Percentiles rank a stretch among this genome's conserved stretches.
Conservation (phyloP, 306 rosid species). For the Myrica gale region DNA sequence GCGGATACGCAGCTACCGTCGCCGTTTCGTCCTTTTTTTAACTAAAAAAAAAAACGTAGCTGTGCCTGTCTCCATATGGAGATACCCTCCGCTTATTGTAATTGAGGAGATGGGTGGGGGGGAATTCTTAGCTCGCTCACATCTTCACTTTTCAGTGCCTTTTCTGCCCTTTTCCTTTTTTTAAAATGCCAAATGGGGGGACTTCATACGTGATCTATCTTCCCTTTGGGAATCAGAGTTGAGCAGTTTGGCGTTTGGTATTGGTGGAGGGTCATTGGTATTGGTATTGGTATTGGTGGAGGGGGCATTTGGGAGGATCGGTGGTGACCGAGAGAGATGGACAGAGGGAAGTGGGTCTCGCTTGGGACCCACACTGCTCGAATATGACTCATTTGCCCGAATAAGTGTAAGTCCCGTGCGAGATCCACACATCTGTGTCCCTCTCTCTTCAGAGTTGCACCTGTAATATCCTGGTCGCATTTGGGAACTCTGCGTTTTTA, state of each 20-base stretch:
- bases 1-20: constrained; percentile 43
- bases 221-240: not conserved
- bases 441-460: too few species aligned
- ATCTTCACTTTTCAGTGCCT: not conserved
- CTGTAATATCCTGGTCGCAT: too few species aligned
- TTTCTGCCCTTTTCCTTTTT: constrained; percentile 1
- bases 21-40: constrained; percentile 22
- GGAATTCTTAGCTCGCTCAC: too few species aligned
- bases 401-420: too few species aligned
- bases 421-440: too few species aligned
- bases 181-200: not conserved
- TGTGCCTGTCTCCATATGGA: constrained; percentile 1
- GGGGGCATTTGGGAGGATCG: too few species aligned
- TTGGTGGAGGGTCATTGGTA: not conserved
- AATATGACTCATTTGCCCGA: too few species aligned
- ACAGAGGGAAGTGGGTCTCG: too few species aligned
- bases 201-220: not conserved
- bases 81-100: not conserved
- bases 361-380: too few species aligned
- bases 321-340: too few species aligned
- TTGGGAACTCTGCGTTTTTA: not conserved
- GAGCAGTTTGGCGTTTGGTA: not conserved
- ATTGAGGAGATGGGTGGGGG: too few species aligned
- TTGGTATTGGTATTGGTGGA: too few species aligned
- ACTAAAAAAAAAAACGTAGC: not conserved